Evolutionary conservation across 2,329 filamentous ascomycete genomes (phyloP), one percentile per base, ranked within the genome.

Genomic region (Fusarium circinatum): DNA sequence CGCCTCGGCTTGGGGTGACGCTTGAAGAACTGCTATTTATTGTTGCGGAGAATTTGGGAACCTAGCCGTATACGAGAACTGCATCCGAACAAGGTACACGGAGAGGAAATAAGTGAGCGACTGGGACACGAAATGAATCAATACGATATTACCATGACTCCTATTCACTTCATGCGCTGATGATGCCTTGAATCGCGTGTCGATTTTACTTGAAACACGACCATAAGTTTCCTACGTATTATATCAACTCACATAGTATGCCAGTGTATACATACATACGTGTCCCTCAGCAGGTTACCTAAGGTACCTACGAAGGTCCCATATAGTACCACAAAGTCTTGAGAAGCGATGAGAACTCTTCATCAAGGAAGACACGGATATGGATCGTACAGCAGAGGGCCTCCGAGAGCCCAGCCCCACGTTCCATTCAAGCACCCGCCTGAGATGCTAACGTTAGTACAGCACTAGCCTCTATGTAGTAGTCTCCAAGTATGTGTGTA

Each of bases 51-150:
- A 63, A 65, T 62, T 61, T 32, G 54, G 30, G 41, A 65, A 48
- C 30, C 64, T 48, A 71, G 36, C 28, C 39, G 59, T 18, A 51
- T 74, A 67, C 65, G 58, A 69, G 51, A 57, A 36, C 15, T 39
- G 30, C 41, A 28, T 14, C 26, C 12, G 30, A 68, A 36, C 17
- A 55, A 44, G 41, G 28, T 54, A 41, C 26, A 44, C 44, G 20
- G 15, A 52, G 17, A 65, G 38, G 24, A 30, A 52, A 26, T 20
- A 51, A 39, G 22, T 34, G 41, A 57, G 22, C 39, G 13, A 20
- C n/a, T 26, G 20, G 20, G 41, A 44, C 22, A 38, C 14, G 36
- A 65, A 32, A 62, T 32, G n/a, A 36, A 32, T 28, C 47, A 42
- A 47, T 56, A 42, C 39, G 45, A 51, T 51, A 14, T 38, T 39